Percentiles rank a stretch among this genome's conserved stretches.
Conservation (phyloP, 768 basidiomycete genomes). For the Naganishia onofrii region DNA sequence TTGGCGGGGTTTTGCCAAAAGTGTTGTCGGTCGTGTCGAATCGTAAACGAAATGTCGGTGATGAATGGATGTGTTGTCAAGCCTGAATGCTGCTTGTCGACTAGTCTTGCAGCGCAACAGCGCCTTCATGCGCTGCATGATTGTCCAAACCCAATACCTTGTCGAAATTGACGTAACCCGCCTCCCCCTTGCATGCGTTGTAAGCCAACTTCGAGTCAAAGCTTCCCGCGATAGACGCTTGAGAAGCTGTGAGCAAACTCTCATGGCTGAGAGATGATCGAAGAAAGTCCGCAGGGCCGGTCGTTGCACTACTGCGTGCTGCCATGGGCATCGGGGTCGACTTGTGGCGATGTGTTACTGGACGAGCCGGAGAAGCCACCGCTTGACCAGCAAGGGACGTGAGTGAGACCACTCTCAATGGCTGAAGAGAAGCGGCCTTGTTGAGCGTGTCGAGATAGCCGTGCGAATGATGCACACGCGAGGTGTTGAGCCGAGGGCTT, state of each 20-base stretch:
- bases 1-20: neutral
- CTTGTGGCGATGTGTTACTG: constrained; percentile 2
- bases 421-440: neutral
- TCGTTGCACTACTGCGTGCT: neutral
- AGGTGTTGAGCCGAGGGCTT: neutral
- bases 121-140: constrained; percentile 1
- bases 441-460: neutral
- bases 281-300: neutral
- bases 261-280: constrained; percentile 22
- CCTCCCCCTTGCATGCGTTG: constrained; percentile 9
- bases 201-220: constrained; percentile 29
- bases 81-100: neutral
- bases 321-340: neutral
- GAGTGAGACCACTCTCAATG: constrained; percentile 8
- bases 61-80: neutral
- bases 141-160: constrained; percentile 23
- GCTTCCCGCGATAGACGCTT: constrained; percentile 16
- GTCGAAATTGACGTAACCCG: constrained; percentile 23
- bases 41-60: neutral
- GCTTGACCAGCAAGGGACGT: constrained; percentile 1
- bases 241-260: neutral
- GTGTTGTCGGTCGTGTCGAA: neutral
- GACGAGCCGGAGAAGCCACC: neutral
- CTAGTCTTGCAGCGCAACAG: neutral
- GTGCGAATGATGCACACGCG: neutral